Evolutionary conservation across 192 early-diverging fungal genomes (phyloP).

Genomic region (Coemansia sp.): DNA sequence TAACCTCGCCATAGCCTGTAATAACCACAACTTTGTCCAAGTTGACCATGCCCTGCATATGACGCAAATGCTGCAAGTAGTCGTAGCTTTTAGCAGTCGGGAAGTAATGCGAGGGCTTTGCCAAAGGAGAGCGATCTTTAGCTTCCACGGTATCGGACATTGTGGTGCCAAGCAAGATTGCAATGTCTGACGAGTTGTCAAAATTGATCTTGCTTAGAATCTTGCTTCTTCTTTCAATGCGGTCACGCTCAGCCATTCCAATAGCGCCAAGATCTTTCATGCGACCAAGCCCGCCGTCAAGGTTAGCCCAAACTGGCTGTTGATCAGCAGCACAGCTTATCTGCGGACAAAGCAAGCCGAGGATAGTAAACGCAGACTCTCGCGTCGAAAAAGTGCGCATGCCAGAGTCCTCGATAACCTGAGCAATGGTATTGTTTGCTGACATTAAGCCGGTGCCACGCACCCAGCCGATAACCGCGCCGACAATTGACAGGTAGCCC

Average conservation of each 20-base stretch:
- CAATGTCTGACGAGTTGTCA: constrained; percentile 2
- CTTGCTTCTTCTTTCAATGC: constrained; percentile 2
- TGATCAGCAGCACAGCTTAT: constrained; percentile 66
- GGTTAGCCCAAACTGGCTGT: constrained; percentile 84
- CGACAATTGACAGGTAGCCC: constrained; percentile 80
- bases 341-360: constrained; percentile 76
- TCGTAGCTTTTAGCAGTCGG: constrained; percentile 70
- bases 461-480: constrained; percentile 94
- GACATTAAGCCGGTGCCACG: constrained; percentile 93
- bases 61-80: constrained; percentile 63
- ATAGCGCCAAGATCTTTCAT: constrained; percentile 22
- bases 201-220: neutral
- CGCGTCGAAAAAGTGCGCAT: constrained; percentile 86
- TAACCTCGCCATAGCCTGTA: constrained; percentile 89
- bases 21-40: constrained; percentile 88
- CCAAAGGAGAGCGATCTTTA: constrained; percentile 61
- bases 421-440: constrained; percentile 79
- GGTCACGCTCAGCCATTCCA: neutral
- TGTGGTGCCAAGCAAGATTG: neutral
- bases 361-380: constrained; percentile 93
- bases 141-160: constrained; percentile 27
- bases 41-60: constrained; percentile 72
- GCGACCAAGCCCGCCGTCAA: constrained; percentile 79
- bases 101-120: constrained; percentile 83
- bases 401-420: constrained; percentile 79